phyloP scores from a whole-genome alignment of 495 filamentous ascomycete species.

The Hypoxylon cercidicola region DNA sequence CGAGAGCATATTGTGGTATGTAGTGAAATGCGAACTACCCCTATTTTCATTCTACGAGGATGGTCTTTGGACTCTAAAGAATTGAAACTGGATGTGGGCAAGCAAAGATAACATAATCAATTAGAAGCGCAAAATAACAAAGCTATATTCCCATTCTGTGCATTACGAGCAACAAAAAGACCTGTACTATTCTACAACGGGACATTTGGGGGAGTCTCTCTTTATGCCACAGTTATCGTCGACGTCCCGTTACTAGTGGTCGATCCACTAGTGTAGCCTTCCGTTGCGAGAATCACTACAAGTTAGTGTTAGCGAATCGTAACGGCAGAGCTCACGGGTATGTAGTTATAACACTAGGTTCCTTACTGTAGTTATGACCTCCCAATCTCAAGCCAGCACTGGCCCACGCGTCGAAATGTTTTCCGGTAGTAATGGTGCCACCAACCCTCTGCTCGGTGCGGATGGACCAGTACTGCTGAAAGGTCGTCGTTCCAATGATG shows the following conservation, averaged over 20 bases:
- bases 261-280: slow-evolving; percentile 61
- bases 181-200: no score
- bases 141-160: no score
- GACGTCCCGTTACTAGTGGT: slow-evolving; percentile 35
- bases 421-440: slow-evolving; percentile 59
- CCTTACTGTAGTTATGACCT: slow-evolving; percentile 59
- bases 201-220: no score
- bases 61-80: no score
- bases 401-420: slow-evolving; percentile 70
- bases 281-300: slow-evolving; percentile 64
- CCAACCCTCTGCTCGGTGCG: slow-evolving; percentile 63
- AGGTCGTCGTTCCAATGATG: slow-evolving; percentile 68
- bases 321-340: not conserved
- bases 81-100: no score
- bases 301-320: slow-evolving; percentile 3
- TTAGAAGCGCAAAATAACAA: no score
- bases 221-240: slow-evolving; percentile 32
- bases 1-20: no score
- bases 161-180: no score
- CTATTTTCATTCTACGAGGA: no score
- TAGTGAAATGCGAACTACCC: no score
- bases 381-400: slow-evolving; percentile 61
- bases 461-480: slow-evolving; percentile 71
- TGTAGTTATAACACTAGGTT: slow-evolving; percentile 1
- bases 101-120: no score